Conservation (phyloP, 352 stramenopile genomes). For the Phytophthora crassamura region DNA sequence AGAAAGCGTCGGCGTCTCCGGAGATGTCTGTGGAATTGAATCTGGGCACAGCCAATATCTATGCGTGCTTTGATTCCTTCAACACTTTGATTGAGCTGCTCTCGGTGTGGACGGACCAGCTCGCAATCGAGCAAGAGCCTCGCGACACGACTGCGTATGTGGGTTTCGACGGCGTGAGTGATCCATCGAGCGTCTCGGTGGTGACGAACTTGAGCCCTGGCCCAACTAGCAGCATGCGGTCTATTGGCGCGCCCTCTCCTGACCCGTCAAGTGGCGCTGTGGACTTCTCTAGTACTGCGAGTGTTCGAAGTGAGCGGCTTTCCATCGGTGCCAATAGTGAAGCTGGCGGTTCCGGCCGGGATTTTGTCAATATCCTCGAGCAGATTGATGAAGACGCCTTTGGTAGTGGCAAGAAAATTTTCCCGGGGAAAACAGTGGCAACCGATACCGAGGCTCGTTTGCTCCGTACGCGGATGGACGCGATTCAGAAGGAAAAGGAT, state of each 20-base stretch:
- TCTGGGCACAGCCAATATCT: conserved; percentile 87
- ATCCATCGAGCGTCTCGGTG: conserved; percentile 70
- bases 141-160: conserved; percentile 82
- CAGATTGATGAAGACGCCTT: conserved; percentile 88
- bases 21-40: conserved; percentile 86
- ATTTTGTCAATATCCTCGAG: conserved; percentile 61
- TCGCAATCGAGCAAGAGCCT: conserved; percentile 69
- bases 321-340: conserved; percentile 24
- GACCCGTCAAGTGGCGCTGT: conserved; percentile 16
- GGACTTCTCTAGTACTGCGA: conserved; percentile 35
- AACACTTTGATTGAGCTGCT: conserved; percentile 84
- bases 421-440: conserved; percentile 59
- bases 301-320: conserved; percentile 35
- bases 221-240: conserved; percentile 27
- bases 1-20: conserved; percentile 58
- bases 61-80: conserved; percentile 91
- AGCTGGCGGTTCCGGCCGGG: conserved; percentile 9
- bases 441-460: conserved; percentile 88
- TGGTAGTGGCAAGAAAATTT: conserved; percentile 67
- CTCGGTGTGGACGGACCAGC: conserved; percentile 72
- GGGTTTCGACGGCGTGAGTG: conserved; percentile 64
- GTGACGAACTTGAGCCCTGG: conserved; percentile 72
- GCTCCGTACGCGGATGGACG: conserved; percentile 73
- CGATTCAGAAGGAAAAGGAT: conserved; percentile 81
- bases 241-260: conserved; percentile 27